Evolutionary conservation across 306 rosid genomes (phyloP), one percentile per base, ranked within the genome.

Genomic region (Pueraria montana): DNA sequence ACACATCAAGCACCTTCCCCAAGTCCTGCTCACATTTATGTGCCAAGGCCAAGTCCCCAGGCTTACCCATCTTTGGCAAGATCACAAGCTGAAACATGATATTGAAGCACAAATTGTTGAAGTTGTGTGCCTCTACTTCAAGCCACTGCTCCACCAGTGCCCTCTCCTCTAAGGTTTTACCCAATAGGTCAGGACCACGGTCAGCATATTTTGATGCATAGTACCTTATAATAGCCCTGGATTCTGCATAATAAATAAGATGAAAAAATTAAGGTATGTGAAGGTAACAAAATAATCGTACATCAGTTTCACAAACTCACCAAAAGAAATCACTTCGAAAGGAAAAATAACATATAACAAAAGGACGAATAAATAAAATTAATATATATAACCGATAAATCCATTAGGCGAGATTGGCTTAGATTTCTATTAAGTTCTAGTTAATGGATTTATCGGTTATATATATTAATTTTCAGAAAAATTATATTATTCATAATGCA

Each of bases 81-180:
- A 91, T 82, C 48, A 91, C 82, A 8, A 86, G 90, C 55, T 91
- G 89, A 74, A 89, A 52, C 63, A 91, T 92, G 0, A 90, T 11
- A 18, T 82, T 81, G 89, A 80, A 88, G n/a, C 90, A 87, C 56
- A 84, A 27, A 49, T 91, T 89, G 38, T 91, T 89, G 89, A 94
- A 94, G 23, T 90, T 91, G 83, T 91, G 89, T 1, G 91, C 94
- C 66, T 94, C 97, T 12, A 91, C 90, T 84, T 94, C 94, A 0
- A 94, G 77, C 98, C 98, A 91, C 20, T 93, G 96, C 20, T 93
- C 93, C 67, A 93, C 92, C 52, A 91, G 0, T 3, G 96, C 94
- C 42, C 84, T 88, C 84, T 90, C 94, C 82, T 93, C 96, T 38
- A 91, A 34, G n/a, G 59, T 90, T 32, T 20, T 17, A 2, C 98